phyloP scores from a whole-genome alignment of 495 filamentous ascomycete species.

The Penicillium canescens region DNA sequence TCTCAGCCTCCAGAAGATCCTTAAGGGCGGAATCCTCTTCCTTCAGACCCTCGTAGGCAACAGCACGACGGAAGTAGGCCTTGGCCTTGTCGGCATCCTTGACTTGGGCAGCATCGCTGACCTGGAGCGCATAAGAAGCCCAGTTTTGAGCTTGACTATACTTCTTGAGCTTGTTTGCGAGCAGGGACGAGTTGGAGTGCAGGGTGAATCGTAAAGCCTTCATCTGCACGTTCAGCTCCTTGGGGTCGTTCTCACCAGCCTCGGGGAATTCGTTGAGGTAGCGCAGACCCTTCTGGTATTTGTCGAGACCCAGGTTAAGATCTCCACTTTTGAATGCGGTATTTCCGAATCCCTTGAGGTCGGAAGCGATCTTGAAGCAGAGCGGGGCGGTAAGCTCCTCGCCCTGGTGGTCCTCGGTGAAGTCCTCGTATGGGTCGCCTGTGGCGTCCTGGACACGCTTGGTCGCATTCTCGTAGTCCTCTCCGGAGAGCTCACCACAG shows the following conservation, averaged over 20 bases:
- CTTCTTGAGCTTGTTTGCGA: conserved; percentile 76
- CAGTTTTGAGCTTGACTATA: conserved; percentile 67
- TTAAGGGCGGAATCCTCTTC: conserved; percentile 82
- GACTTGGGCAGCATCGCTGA: conserved; percentile 53
- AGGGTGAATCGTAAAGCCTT: conserved; percentile 73
- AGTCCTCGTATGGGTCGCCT: conserved; percentile 95
- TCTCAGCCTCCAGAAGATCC: conserved; percentile 74
- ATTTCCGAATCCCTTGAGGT: conserved; percentile 91
- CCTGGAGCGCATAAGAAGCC: conserved; percentile 73
- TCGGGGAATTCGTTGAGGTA: conserved; percentile 90
- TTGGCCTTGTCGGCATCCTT: conserved; percentile 83
- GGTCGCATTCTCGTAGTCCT: conserved; percentile 60
- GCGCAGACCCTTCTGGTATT: conserved; percentile 97
- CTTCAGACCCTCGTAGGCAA: conserved; percentile 71
- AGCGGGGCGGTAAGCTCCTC: conserved; percentile 57
- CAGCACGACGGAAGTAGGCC: conserved; percentile 78
- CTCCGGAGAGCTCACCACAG: conserved; percentile 80
- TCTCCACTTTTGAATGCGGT: conserved; percentile 83
- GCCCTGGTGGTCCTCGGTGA: conserved; percentile 82
- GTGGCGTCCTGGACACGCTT: conserved; percentile 71
- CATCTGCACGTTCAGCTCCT: conserved; percentile 64
- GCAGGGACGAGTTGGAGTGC: conserved; percentile 74
- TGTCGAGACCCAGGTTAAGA: conserved; percentile 71
- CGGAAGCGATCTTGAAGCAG: conserved; percentile 69
- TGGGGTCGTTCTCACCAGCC: conserved; percentile 62